Conservation (phyloP, 257 asterid species). For the Solanum lignicaule region DNA sequence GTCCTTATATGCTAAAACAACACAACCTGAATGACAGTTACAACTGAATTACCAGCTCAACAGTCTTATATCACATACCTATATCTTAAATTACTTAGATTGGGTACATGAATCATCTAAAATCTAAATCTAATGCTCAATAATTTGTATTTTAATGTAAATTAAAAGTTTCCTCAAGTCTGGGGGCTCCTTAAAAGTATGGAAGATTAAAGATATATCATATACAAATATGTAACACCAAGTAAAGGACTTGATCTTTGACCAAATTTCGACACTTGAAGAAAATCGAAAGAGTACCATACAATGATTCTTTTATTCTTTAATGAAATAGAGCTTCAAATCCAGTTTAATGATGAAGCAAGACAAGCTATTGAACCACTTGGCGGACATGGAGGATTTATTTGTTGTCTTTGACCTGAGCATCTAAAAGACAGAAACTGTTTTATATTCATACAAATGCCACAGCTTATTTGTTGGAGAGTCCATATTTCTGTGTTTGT, state of each 20-base stretch:
- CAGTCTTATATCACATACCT: background rate
- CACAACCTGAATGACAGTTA: background rate
- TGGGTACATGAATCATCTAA: background rate
- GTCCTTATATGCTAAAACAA: too few relatives aligned
- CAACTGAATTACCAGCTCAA: background rate
- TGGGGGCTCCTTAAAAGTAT: too few relatives aligned
- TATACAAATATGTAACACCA: background rate
- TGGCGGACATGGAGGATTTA: background rate
- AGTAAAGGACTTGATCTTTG: background rate
- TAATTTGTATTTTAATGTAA: background rate
- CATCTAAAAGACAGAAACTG: background rate
- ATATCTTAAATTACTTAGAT: background rate
- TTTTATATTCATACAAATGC: conserved; percentile 9
- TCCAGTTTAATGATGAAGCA: background rate
- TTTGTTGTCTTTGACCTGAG: background rate
- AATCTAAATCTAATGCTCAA: background rate
- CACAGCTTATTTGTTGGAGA: conserved; percentile 13
- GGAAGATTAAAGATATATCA: too few relatives aligned
- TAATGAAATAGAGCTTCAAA: background rate
- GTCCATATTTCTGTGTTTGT: conserved; percentile 8
- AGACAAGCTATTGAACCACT: background rate
- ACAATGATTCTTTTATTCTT: background rate
- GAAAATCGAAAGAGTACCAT: background rate
- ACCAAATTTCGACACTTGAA: background rate
- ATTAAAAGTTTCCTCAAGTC: background rate